phyloP scores from a whole-genome alignment of 768 basidiomycete species.

The Mycena filopes region DNA sequence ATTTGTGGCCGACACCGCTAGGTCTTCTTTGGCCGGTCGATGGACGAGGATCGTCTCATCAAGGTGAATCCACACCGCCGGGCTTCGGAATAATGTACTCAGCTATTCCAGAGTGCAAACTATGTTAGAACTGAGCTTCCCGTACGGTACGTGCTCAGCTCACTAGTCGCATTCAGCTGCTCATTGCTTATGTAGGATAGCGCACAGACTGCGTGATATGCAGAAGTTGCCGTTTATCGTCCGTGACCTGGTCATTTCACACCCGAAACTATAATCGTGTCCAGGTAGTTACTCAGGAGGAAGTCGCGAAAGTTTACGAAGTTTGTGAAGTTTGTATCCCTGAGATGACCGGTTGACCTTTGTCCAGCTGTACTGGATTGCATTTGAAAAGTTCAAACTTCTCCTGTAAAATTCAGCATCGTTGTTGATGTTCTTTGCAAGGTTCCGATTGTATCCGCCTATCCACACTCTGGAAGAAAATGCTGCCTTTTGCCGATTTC shows the following conservation, averaged over 20 bases:
- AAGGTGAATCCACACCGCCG: constrained; percentile 57
- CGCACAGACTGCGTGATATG: constrained; percentile 87
- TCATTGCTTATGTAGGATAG: constrained; percentile 52
- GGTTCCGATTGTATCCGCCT: constrained; percentile 78
- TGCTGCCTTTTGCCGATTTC: constrained; percentile 79
- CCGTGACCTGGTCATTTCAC: background rate
- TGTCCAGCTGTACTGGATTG: constrained; percentile 84
- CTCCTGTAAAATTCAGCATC: background rate
- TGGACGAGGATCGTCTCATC: constrained; percentile 81
- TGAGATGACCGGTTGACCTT: constrained; percentile 3
- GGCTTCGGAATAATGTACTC: background rate
- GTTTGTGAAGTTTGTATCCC: too few species aligned
- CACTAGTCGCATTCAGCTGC: background rate
- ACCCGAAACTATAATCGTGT: background rate
- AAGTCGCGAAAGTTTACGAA: constrained; percentile 85
- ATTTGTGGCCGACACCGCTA: constrained; percentile 39
- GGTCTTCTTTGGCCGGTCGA: constrained; percentile 89
- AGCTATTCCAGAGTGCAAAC: constrained; percentile 75
- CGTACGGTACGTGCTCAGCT: constrained; percentile 55
- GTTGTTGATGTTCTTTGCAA: constrained; percentile 41
- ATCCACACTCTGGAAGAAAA: constrained; percentile 82
- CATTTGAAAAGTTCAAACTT: constrained; percentile 78
- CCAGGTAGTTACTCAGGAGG: constrained; percentile 78
- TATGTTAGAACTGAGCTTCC: constrained; percentile 92
- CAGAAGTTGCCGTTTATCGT: constrained; percentile 89